Evolutionary conservation across 768 basidiomycete genomes (phyloP).

Genomic region (Collybia sp.): DNA sequence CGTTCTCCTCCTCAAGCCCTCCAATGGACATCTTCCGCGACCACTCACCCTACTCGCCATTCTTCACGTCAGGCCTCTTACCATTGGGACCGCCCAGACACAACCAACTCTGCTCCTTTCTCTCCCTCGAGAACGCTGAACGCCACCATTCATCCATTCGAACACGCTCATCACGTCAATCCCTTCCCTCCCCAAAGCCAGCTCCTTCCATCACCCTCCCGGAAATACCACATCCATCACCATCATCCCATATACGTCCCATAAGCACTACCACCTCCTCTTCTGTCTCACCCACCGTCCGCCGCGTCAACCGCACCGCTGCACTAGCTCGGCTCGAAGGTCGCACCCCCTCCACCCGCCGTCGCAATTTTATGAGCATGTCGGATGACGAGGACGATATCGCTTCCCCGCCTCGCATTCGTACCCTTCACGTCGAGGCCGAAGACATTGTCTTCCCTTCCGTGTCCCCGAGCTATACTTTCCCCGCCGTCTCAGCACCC

Average conservation of each 20-base stretch:
- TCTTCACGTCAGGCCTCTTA: constrained; percentile 62
- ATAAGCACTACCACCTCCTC: constrained; percentile 17
- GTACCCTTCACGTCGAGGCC: constrained; percentile 23
- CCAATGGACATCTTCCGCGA: constrained; percentile 28
- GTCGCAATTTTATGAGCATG: constrained; percentile 62
- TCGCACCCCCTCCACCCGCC: constrained; percentile 23
- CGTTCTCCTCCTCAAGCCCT: constrained; percentile 3
- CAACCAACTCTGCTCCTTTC: constrained; percentile 45
- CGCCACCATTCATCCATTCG: constrained; percentile 17
- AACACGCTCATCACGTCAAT: constrained; percentile 27
- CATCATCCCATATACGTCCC: constrained; percentile 14
- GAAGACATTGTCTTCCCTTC: constrained; percentile 33
- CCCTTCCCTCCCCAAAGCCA: constrained; percentile 57
- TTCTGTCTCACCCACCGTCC: constrained; percentile 42
- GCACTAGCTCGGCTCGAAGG: constrained; percentile 68
- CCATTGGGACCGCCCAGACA: constrained; percentile 31
- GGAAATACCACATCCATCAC: constrained; percentile 32
- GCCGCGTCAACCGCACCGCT: constrained; percentile 45
- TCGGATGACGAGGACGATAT: constrained; percentile 58
- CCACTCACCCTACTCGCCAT: constrained; percentile 53
- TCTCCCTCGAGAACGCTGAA: constrained; percentile 67
- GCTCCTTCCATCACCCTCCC: constrained; percentile 51
- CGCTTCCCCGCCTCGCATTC: constrained; percentile 7
- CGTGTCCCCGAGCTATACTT: constrained; percentile 3
- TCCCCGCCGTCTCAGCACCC: constrained; percentile 7